Conservation (phyloP, 1,284 basidiomycete genomes). For the Blastosporella zonata region DNA sequence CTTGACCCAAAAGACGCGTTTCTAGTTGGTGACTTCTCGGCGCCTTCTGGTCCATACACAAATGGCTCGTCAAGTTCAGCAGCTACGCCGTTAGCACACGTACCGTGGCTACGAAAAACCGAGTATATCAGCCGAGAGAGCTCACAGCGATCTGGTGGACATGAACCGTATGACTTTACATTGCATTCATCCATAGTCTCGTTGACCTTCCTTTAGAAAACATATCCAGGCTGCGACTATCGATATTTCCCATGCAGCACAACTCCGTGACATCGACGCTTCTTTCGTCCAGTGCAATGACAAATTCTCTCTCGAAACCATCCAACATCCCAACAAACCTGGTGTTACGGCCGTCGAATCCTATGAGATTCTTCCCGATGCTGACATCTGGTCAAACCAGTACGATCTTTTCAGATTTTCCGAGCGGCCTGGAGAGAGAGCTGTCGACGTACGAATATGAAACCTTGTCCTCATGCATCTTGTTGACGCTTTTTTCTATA, state of each 20-base stretch:
- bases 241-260: conserved; percentile 77
- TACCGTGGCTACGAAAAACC: conserved; percentile 87
- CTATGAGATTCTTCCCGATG: conserved; percentile 85
- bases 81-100: conserved; percentile 56
- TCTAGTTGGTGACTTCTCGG: conserved; percentile 59
- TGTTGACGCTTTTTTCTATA: conserved; percentile 25
- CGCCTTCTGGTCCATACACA: conserved; percentile 40
- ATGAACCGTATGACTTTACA: conserved; percentile 51
- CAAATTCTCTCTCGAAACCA: conserved; percentile 50
- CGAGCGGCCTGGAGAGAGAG: conserved; percentile 80
- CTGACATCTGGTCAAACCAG: conserved; percentile 84
- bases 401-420: conserved; percentile 88
- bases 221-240: conserved; percentile 49
- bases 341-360: conserved; percentile 77
- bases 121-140: conserved; percentile 78
- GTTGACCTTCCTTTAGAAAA: conserved; percentile 38
- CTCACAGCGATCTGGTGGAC: conserved; percentile 43
- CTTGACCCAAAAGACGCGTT: conserved; percentile 75
- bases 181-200: not conserved
- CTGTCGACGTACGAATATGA: conserved; percentile 50
- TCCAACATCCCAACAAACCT: conserved; percentile 81
- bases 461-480: not conserved
- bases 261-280: conserved; percentile 79
- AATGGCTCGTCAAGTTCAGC: conserved; percentile 37
- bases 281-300: conserved; percentile 72